Evolutionary conservation across 129 eudicot species (phyloP).

Genomic region (Centella asiatica): DNA sequence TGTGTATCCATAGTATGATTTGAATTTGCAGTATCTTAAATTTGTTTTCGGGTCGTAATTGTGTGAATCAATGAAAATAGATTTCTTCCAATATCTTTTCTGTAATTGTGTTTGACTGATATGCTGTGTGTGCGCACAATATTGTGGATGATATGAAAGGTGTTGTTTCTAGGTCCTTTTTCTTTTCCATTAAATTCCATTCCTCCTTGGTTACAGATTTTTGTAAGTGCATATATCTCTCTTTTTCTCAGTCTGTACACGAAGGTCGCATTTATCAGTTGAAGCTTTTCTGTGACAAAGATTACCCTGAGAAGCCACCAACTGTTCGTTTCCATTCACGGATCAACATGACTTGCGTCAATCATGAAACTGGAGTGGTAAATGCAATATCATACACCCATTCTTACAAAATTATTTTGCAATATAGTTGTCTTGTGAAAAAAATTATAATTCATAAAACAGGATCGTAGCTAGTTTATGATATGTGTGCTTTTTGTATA

Average conservation of each 20-base stretch:
- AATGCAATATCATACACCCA: not conserved
- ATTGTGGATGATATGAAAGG: not conserved
- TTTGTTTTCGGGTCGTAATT: not conserved
- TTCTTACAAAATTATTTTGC: not conserved
- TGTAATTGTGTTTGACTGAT: not conserved
- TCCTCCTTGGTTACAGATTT: not conserved
- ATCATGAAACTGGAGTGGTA: not conserved
- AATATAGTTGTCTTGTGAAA: not conserved
- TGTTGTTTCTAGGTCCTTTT: not conserved
- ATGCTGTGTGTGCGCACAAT: not conserved
- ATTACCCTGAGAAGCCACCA: constrained; percentile 5
- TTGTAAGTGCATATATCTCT: not conserved
- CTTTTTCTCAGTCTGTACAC: not conserved
- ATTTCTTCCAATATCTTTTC: no score
- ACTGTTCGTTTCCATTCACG: not conserved
- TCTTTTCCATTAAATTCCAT: no score
- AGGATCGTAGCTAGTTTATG: not conserved
- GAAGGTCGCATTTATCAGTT: no score
- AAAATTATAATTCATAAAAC: no score
- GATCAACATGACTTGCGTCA: not conserved
- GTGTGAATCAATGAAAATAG: not conserved
- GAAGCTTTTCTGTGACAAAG: constrained; percentile 5
- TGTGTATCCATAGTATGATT: no score
- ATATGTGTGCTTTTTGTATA: no score
- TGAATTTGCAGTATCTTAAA: not conserved